A percentile compares a stretch with the other conserved stretches of the same genome.
Evolutionary conservation across 2,329 filamentous ascomycete species (phyloP).

Genomic region (Mariannaea sp.): DNA sequence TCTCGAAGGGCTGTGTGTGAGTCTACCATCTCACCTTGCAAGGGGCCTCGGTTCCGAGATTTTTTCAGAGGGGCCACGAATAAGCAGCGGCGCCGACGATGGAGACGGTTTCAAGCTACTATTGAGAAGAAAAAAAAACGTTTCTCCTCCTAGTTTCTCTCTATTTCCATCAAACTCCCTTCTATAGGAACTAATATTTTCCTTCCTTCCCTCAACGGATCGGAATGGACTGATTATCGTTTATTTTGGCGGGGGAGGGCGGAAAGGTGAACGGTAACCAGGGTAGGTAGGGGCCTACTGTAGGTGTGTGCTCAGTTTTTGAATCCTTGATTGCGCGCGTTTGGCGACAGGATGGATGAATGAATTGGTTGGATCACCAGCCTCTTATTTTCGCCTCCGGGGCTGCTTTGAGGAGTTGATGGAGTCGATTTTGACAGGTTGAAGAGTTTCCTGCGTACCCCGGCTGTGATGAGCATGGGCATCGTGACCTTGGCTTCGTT

Average conservation of each 20-base stretch:
- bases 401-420: background rate
- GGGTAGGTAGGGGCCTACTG: conserved; percentile 11
- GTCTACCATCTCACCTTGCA: conserved; percentile 11
- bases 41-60: conserved; percentile 11
- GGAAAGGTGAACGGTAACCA: background rate
- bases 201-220: background rate
- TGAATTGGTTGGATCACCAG: background rate
- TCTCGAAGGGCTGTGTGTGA: conserved; percentile 19
- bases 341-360: conserved; percentile 10
- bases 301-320: conserved; percentile 17
- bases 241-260: background rate
- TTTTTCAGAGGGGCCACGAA: conserved; percentile 14
- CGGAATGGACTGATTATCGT: conserved; percentile 27
- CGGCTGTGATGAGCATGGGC: conserved; percentile 9
- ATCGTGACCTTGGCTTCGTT: conserved; percentile 8
- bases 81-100: conserved; percentile 1
- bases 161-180: background rate
- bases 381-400: background rate
- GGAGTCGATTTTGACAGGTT: conserved; percentile 3
- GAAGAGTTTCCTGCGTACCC: conserved; percentile 9
- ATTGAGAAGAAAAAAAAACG: background rate
- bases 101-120: background rate
- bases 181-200: background rate
- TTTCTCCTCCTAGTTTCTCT: background rate
- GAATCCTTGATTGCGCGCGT: conserved; percentile 12